Evolutionary conservation across 2,329 filamentous ascomycete species (phyloP), one percentile per base, ranked within the genome.

Genomic region (Pseudocercospora cruenta): DNA sequence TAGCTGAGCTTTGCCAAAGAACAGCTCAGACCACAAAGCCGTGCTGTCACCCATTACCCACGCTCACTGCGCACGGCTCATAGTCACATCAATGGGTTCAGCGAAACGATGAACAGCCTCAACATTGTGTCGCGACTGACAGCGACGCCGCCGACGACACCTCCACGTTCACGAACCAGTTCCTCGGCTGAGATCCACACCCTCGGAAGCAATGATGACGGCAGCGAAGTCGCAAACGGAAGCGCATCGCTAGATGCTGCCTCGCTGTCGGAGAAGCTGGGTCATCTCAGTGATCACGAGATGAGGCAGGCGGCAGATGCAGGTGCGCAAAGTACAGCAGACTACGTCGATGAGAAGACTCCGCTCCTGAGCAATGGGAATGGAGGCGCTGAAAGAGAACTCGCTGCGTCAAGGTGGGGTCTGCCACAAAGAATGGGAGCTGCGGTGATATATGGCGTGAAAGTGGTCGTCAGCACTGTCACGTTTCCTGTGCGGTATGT

Each of bases 71-170:
- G n/a, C 43, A 54, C 33, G 43, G 45, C 55, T 26, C 60, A 26
- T 53, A 26, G 49, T 55, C 57, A 31, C 28, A 60, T 61, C 64
- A 53, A 70, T 70, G 68, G 68, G 64, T 57, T 60, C 62, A 59
- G 39, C 59, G 57, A 39, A 55, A 91, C 86, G 82, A 97, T 97
- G 94, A 97, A 97, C 89, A 96, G 94, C 76, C 85, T 97, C 84
- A 96, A 95, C 83, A 92, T 97, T 80, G 88, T 97, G 79, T 95
- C 93, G 76, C 89, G 92, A 78, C 87, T 89, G 77, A 86, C 87
- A 76, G 84, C 83, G 77, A 84, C 85, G 70, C 82, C 85, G 71
- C 80, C 81, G 67, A 78, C 84, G 61, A 80, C 78, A 62, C 81
- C 82, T 65, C 76, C 80, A 65, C 84, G 85, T 70, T 84, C 84